These are phyloP conservation scores for Penicillium janthinellum DNA, from an alignment of 2,329 filamentous ascomycete species.

Conservation along the genomic window DNA sequence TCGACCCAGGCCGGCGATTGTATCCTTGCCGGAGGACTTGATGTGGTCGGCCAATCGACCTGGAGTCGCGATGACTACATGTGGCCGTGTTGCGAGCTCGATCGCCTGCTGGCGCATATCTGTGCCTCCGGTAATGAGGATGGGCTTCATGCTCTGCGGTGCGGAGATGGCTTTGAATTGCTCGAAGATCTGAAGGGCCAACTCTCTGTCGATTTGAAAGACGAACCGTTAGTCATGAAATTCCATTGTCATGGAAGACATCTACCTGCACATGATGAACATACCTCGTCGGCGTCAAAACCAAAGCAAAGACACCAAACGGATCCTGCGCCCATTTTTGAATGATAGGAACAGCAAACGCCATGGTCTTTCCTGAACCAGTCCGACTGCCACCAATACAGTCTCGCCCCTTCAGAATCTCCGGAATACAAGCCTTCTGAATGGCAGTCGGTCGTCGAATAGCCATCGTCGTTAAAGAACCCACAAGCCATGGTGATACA, in stretches of 20 bases:
- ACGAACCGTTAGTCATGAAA: background rate
- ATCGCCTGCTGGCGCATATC: slow-evolving; percentile 93
- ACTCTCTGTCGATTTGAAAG: slow-evolving; percentile 60
- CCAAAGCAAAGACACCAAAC: slow-evolving; percentile 82
- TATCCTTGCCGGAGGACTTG: slow-evolving; percentile 86
- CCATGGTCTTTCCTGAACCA: slow-evolving; percentile 95
- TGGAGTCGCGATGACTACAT: slow-evolving; percentile 92
- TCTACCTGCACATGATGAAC: slow-evolving; percentile 8
- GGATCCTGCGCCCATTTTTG: slow-evolving; percentile 94
- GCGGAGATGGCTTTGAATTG: slow-evolving; percentile 92
- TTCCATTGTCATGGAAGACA: background rate
- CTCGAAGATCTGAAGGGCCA: slow-evolving; percentile 94
- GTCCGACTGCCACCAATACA: slow-evolving; percentile 94
- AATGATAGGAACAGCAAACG: slow-evolving; percentile 90
- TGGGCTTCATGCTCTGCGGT: slow-evolving; percentile 80
- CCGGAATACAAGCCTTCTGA: slow-evolving; percentile 88
- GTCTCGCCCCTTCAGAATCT: slow-evolving; percentile 86
- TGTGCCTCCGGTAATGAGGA: slow-evolving; percentile 87
- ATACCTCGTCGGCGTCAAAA: slow-evolving; percentile 83
- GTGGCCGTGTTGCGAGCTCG: slow-evolving; percentile 76
- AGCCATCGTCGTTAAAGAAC: slow-evolving; percentile 73
- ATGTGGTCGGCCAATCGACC: slow-evolving; percentile 94
- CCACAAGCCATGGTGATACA: slow-evolving; percentile 84
- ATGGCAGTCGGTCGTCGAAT: slow-evolving; percentile 90
- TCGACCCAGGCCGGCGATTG: slow-evolving; percentile 75